Conservation (phyloP, 306 rosid species). For the Casuarina glauca region DNA sequence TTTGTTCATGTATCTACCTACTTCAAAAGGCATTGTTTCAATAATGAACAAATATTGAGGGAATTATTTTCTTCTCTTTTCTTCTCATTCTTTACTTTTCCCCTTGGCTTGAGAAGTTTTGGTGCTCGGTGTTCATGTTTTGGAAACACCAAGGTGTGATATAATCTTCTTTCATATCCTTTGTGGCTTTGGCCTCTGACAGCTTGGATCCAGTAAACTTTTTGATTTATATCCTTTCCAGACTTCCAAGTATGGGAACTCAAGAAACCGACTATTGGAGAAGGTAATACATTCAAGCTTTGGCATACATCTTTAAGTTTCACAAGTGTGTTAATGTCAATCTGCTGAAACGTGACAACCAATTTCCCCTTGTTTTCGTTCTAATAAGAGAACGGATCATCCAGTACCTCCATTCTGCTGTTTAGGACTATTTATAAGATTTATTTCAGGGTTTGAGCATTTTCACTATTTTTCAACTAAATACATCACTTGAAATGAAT, state of each 20-base stretch:
- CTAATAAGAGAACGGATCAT: not conserved
- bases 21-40: not conserved
- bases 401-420: not conserved
- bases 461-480: not conserved
- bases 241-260: not conserved
- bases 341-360: not conserved
- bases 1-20: not conserved
- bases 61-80: slow-evolving; percentile 2
- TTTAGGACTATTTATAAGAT: not conserved
- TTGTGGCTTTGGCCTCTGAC: not conserved
- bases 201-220: not conserved
- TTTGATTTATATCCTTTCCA: slow-evolving; percentile 3
- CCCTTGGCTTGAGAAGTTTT: not conserved
- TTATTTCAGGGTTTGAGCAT: not conserved
- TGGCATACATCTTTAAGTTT: not conserved
- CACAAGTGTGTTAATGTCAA: not conserved
- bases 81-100: not conserved
- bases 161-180: not conserved
- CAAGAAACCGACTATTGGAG: not conserved
- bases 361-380: not conserved
- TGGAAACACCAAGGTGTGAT: not conserved
- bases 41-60: not conserved
- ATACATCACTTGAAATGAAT: not conserved
- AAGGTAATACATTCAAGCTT: not conserved
- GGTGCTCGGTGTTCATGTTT: not conserved